Percentiles rank a stretch among this genome's conserved stretches.
Evolutionary conservation across 2,329 filamentous ascomycete genomes (phyloP).

Genomic region (Plenodomus lindquistii): DNA sequence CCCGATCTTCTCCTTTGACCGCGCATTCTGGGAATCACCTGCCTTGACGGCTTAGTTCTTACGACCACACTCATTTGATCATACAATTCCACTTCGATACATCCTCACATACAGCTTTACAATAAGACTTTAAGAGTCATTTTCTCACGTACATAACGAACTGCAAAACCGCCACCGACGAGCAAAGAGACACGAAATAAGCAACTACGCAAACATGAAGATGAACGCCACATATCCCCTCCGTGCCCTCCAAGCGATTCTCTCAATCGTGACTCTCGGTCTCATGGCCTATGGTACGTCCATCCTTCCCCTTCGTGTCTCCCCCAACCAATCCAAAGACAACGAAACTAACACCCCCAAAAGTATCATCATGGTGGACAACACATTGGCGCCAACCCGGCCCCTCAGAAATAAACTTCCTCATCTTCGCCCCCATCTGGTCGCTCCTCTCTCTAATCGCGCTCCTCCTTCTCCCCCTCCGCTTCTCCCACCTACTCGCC

Average conservation of each 20-base stretch:
- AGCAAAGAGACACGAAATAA: too few species aligned
- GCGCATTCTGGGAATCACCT: too few species aligned
- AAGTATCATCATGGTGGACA: conserved; percentile 62
- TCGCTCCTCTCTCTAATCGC: conserved; percentile 69
- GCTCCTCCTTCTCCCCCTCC: conserved; percentile 68
- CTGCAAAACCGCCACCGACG: too few species aligned
- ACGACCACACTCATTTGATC: too few species aligned
- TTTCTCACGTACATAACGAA: too few species aligned
- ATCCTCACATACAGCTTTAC: too few species aligned
- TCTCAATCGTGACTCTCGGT: conserved; percentile 75
- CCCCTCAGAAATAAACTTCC: conserved; percentile 70
- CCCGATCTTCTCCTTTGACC: too few species aligned
- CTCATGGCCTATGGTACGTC: conserved; percentile 71
- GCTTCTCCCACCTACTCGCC: conserved; percentile 46
- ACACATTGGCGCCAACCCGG: conserved; percentile 56
- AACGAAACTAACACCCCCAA: conserved; percentile 6
- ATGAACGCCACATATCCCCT: conserved; percentile 63
- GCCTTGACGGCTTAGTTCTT: not conserved
- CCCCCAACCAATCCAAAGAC: too few species aligned
- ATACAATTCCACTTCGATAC: too few species aligned
- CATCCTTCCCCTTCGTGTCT: not conserved
- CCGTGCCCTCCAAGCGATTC: conserved; percentile 67
- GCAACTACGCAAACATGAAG: conserved; percentile 51
- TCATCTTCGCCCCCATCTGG: conserved; percentile 80
- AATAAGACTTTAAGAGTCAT: too few species aligned